Evolutionary conservation across 2,329 filamentous ascomycete species (phyloP), one percentile per base, ranked within the genome.

Genomic region (Didymella keratinophila): DNA sequence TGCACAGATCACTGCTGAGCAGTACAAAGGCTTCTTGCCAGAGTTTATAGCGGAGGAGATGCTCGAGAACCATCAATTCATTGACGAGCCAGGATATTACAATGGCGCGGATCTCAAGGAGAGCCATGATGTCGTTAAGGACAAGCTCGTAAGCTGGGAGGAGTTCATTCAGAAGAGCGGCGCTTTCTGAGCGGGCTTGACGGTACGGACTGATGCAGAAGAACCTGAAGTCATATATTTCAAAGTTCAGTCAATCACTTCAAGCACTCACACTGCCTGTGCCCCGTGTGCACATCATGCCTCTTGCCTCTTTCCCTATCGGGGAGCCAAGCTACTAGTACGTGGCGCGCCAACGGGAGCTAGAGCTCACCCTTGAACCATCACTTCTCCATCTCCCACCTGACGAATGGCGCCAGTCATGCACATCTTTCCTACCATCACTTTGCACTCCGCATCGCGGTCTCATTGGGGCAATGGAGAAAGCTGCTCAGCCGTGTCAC

Each of bases 41-140:
- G 76, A 78, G 10, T 72, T 76, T 23, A 73, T 75, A 64, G 76
- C 78, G 20, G 76, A 82, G 56, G 84, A 87, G 69, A 56, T 86
- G 68, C 72, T 82, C 32, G 80, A 86, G 71, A 87, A 84, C 59
- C 80, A 84, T 71, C 71, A 80, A 39, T 74, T 87, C 45, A 71
- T 86, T 57, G 76, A 81, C 52, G 78, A 82, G 21, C 82, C 78
- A 28, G 84, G 84, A 0, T 87, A 87, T 62, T 87, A 79, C 65
- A 80, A 78, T 5, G 81, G 82, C 10, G 80, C 61, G 45, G 62
- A 67, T 37, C 71, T 83, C 44, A 74, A 80, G 3, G 74, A 77
- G 59, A 79, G 76, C 56, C 76, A 60, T 27, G 52, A 52, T 3
- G 43, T 64, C 14, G 27, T 63, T 10, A 39, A 59, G 27, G 56